Base-by-base conservation (phyloP, 2,329 filamentous ascomycete genomes). In the Aspergillus brunneoviolaceus region DNA sequence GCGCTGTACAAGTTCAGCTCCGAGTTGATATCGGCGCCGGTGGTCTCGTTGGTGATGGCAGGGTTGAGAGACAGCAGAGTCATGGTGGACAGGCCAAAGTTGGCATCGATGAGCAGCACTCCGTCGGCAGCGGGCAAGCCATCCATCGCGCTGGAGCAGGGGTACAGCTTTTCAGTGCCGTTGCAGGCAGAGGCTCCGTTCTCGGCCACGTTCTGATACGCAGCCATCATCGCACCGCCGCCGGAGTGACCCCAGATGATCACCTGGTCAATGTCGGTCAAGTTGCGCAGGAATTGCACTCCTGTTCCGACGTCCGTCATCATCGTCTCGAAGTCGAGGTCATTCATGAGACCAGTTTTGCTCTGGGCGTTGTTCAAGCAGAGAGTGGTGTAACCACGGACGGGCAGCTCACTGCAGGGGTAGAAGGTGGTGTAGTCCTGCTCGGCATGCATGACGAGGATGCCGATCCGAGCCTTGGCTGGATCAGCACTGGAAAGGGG, bases 371-470 rank as follows among this genome's bases (percentile, higher is more conserved):
- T 52, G 51, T 52, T 52, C n/a, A 35, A 21, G 51, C 51, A 52
- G 51, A 52, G 39, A 19, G 51, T 52, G 21, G 51, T 52, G 29
- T 39, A 52, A 5, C 51, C 51, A 35, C 51, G 51, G 5, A 23
- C 23, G 19, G 51, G 51, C 12, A 52, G 51, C 33, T 52, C 51
- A 10, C 39, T 31, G n/a, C 51, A 52, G 29, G 51, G 31, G 21
- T 31, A 52, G 12, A 52, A 52, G 33, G 33, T 52, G 29, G 39
- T 31, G 31, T 52, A 52, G 6, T 52, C 51, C 51, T 52, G 51
- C 51, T 52, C 51, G 19, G 51, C 51, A 10, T 52, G 51, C 51
- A 52, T 52, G 27, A 52, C 51, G n/a, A 39, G 39, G 19, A 52
- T 29, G 21, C 51, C 51, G 19, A 52, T 52, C 21, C 51, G 51